phyloP scores from a whole-genome alignment of 2,329 filamentous ascomycete species.

The Dissoconium aciculare region DNA sequence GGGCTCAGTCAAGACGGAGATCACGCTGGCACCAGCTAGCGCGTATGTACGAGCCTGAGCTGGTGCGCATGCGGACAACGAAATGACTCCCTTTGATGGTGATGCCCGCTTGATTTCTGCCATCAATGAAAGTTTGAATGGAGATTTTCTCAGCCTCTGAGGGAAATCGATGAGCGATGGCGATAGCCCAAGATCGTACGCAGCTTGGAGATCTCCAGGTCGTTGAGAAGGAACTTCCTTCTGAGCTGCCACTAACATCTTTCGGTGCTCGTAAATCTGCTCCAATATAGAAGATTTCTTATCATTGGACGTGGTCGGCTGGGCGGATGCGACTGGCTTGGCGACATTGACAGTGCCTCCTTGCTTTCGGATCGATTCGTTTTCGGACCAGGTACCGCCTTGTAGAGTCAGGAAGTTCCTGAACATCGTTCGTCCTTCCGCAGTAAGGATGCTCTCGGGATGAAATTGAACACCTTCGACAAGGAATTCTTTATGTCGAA shows the following conservation, averaged over 20 bases:
- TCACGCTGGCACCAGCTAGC: conserved; percentile 84
- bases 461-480: conserved; percentile 98
- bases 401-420: conserved; percentile 80
- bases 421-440: conserved; percentile 75
- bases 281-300: conserved; percentile 79
- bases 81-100: conserved; percentile 90
- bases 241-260: conserved; percentile 59
- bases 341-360: conserved; percentile 17
- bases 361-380: conserved; percentile 40
- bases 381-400: conserved; percentile 83
- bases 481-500: conserved; percentile 78
- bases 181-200: conserved; percentile 70
- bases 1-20: conserved; percentile 95
- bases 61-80: conserved; percentile 72
- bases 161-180: conserved; percentile 73
- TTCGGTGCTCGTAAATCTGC: conserved; percentile 74
- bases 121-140: conserved; percentile 83
- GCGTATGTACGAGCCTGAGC: conserved; percentile 85
- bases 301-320: conserved; percentile 15
- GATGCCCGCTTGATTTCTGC: conserved; percentile 95
- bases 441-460: conserved; percentile 90
- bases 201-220: conserved; percentile 66
- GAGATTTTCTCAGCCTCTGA: conserved; percentile 61
- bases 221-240: conserved; percentile 75
- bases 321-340: conserved; percentile 17